Evolutionary conservation across 2,329 filamentous ascomycete species (phyloP).

Genomic region (Venturia effusa): DNA sequence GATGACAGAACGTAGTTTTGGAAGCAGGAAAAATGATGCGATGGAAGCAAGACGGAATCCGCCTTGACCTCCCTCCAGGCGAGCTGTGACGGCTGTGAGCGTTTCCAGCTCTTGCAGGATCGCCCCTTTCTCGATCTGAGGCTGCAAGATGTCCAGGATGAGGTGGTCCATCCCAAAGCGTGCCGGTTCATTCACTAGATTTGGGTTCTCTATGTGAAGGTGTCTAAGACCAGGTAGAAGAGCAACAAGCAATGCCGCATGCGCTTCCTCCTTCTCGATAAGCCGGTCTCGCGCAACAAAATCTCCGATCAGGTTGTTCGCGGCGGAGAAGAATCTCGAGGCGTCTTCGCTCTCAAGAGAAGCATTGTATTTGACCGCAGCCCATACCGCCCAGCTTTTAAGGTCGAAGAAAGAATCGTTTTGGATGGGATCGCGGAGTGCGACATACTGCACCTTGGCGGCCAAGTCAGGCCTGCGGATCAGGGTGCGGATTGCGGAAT

Average conservation of each 20-base stretch:
- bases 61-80: conserved; percentile 10
- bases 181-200: neutral
- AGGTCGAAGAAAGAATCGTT: conserved; percentile 8
- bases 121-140: neutral
- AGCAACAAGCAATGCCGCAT: conserved; percentile 9
- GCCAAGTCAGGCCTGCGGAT: conserved; percentile 7
- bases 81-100: conserved; percentile 7
- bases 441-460: conserved; percentile 1
- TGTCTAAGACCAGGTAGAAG: conserved; percentile 1
- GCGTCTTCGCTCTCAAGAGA: conserved; percentile 1
- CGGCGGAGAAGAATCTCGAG: conserved; percentile 3
- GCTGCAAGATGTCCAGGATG: conserved; percentile 6
- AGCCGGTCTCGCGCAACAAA: neutral
- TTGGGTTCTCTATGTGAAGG: conserved; percentile 7
- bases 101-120: conserved; percentile 5
- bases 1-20: neutral
- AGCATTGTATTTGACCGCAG: conserved; percentile 6
- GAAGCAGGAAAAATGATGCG: conserved; percentile 9
- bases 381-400: conserved; percentile 10
- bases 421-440: conserved; percentile 1
- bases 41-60: conserved; percentile 10
- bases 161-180: conserved; percentile 11
- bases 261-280: conserved; percentile 8
- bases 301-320: neutral
- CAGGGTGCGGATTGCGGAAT: conserved; percentile 6